Percentiles rank a stretch among this genome's conserved stretches.
phyloP scores from a whole-genome alignment of 73 alveolate genomes.

The Effrenium voratum region DNA sequence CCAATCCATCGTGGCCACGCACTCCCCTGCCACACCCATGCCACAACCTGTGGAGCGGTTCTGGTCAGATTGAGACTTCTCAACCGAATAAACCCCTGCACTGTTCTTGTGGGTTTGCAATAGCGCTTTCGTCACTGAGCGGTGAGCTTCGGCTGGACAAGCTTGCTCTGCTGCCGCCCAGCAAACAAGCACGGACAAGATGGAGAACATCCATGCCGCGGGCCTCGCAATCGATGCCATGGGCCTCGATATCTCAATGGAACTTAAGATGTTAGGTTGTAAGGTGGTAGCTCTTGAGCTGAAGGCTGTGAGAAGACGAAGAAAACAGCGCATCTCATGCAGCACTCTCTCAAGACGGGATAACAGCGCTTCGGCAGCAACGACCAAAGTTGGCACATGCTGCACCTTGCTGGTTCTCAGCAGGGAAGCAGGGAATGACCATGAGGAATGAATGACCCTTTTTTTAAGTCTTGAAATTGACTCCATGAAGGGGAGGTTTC shows the following conservation, averaged over 20 bases:
- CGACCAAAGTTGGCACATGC: no score
- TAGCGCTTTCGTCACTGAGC: neutral
- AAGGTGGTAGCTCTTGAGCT: neutral
- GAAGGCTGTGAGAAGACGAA: neutral
- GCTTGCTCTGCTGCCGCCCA: conserved; percentile 11
- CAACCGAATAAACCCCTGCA: neutral
- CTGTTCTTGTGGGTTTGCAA: conserved; percentile 32
- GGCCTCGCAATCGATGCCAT: conserved; percentile 7
- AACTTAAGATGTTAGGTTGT: neutral
- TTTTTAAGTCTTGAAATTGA: no score
- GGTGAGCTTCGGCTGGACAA: neutral
- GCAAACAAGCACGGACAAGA: conserved; percentile 32
- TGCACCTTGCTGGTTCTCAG: no score
- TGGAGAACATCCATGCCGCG: neutral
- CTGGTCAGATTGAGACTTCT: neutral
- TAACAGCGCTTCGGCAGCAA: no score
- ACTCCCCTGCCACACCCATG: conserved; percentile 46
- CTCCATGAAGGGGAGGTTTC: no score
- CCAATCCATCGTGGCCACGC: conserved; percentile 64
- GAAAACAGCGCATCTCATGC: no score
- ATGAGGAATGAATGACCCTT: no score
- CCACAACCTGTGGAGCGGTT: conserved; percentile 47
- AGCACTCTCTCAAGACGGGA: no score
- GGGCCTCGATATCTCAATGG: neutral
- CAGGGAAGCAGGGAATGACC: no score